Conservation (phyloP, 1,284 basidiomycete species). For the Coniferiporia weirii region DNA sequence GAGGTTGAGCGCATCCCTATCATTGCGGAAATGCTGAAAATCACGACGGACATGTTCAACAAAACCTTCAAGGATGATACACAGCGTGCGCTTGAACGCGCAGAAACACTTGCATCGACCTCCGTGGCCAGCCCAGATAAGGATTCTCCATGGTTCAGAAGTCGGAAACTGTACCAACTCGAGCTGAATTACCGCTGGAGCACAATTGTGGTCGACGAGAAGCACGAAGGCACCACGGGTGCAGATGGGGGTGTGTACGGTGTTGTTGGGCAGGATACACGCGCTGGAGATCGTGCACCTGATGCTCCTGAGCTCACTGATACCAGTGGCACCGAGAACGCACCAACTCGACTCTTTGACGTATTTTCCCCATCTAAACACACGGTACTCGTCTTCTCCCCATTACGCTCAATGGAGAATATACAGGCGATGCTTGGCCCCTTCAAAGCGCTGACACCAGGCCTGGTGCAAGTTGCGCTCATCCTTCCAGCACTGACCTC, state of each 20-base stretch:
- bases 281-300: slow-evolving; percentile 8
- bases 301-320: not conserved
- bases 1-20: slow-evolving; percentile 34
- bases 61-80: not conserved
- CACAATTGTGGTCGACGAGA: slow-evolving; percentile 19
- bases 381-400: slow-evolving; percentile 18
- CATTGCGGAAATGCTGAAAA: slow-evolving; percentile 33
- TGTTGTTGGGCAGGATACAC: not conserved
- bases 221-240: not conserved
- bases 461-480: slow-evolving; percentile 9
- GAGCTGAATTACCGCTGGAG: slow-evolving; percentile 22
- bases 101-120: not conserved
- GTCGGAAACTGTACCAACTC: slow-evolving; percentile 13
- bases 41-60: not conserved
- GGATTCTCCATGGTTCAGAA: slow-evolving; percentile 2
- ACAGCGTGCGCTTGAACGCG: not conserved
- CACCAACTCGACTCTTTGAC: slow-evolving; percentile 16
- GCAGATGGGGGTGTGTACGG: not conserved
- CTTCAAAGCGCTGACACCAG: not conserved
- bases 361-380: slow-evolving; percentile 19
- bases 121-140: not conserved
- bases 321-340: not conserved
- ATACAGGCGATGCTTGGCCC: not conserved
- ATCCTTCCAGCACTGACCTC: not conserved
- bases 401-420: not conserved